Evolutionary conservation across 1,139 yeast genomes (phyloP).

Genomic region (Kurtzmaniella natalensis): DNA sequence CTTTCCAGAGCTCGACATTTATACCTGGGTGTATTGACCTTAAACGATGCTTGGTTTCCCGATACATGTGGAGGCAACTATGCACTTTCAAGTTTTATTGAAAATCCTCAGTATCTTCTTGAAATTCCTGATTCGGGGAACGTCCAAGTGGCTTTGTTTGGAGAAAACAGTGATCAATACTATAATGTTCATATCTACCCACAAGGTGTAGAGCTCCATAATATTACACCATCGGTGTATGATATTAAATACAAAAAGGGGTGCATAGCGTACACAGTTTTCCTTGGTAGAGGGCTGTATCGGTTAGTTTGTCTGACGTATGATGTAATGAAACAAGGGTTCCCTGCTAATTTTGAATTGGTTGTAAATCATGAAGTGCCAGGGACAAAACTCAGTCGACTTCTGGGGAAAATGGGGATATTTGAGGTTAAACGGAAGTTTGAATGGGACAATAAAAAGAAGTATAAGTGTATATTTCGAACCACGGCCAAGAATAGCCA

Average conservation of each 20-base stretch:
- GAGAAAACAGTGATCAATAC: slow-evolving; percentile 18
- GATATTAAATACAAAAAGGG: slow-evolving; percentile 27
- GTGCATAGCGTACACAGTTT: slow-evolving; percentile 9
- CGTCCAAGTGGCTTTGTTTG: slow-evolving; percentile 21
- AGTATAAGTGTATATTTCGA: slow-evolving; percentile 29
- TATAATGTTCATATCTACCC: slow-evolving; percentile 40
- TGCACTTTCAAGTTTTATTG: slow-evolving; percentile 43
- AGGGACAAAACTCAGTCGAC: slow-evolving; percentile 2
- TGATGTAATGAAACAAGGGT: slow-evolving; percentile 10
- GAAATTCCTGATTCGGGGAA: slow-evolving; percentile 15
- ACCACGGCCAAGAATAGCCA: slow-evolving; percentile 7
- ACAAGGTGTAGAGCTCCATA: slow-evolving; percentile 21
- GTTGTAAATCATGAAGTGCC: slow-evolving; percentile 11
- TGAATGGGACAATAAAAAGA: slow-evolving; percentile 36
- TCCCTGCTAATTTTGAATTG: slow-evolving; percentile 9
- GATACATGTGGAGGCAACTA: slow-evolving; percentile 56
- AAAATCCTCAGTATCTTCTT: slow-evolving; percentile 60
- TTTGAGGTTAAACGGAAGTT: slow-evolving; percentile 21
- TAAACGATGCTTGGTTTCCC: slow-evolving; percentile 46
- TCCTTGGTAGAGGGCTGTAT: slow-evolving; percentile 29
- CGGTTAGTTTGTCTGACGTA: slow-evolving; percentile 31
- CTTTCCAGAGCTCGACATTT: slow-evolving; percentile 22
- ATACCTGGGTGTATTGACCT: slow-evolving; percentile 15
- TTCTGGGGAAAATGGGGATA: slow-evolving; percentile 27
- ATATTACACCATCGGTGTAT: slow-evolving; percentile 21